Conservation (phyloP, 2,329 filamentous ascomycete species). For the Penicillium sp. region DNA sequence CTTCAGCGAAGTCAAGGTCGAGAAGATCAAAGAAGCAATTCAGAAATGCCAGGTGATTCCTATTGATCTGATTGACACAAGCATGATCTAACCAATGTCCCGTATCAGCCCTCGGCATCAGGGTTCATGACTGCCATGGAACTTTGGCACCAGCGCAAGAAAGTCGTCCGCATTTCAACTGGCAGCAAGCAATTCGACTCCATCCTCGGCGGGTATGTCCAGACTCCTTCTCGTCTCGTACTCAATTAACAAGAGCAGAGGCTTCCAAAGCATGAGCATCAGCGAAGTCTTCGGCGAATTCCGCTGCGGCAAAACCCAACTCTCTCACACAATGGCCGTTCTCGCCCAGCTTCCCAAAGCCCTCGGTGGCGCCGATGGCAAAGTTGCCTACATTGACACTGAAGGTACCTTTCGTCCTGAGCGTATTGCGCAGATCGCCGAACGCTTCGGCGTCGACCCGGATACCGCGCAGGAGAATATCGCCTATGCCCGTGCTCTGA, state of each 20-base stretch:
- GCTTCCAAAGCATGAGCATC: constrained; percentile 66
- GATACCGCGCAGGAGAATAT: constrained; percentile 62
- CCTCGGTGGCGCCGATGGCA: constrained; percentile 62
- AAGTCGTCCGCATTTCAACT: constrained; percentile 61
- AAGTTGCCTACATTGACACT: constrained; percentile 64
- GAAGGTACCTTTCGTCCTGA: constrained; percentile 64
- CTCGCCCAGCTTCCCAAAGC: constrained; percentile 54
- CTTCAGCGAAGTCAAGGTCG: constrained; percentile 65
- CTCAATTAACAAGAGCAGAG: constrained; percentile 38
- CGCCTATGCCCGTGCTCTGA: constrained; percentile 58
- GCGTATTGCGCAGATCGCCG: constrained; percentile 61
- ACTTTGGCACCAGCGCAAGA: constrained; percentile 57
- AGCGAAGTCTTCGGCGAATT: constrained; percentile 49
- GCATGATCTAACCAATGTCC: constrained; percentile 1
- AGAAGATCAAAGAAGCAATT: constrained; percentile 65
- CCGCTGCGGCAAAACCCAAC: constrained; percentile 62
- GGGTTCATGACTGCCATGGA: constrained; percentile 64
- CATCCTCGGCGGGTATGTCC: constrained; percentile 55
- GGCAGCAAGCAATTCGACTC: constrained; percentile 65
- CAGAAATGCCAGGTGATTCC: constrained; percentile 52
- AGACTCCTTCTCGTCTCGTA: fast-evolving
- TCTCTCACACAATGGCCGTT: constrained; percentile 65
- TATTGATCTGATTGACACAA: constrained; percentile 3
- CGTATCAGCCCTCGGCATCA: constrained; percentile 49
- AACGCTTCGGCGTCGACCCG: constrained; percentile 59